phyloP scores from a whole-genome alignment of 2,329 filamentous ascomycete species.

The Knoxdaviesia capensis region DNA sequence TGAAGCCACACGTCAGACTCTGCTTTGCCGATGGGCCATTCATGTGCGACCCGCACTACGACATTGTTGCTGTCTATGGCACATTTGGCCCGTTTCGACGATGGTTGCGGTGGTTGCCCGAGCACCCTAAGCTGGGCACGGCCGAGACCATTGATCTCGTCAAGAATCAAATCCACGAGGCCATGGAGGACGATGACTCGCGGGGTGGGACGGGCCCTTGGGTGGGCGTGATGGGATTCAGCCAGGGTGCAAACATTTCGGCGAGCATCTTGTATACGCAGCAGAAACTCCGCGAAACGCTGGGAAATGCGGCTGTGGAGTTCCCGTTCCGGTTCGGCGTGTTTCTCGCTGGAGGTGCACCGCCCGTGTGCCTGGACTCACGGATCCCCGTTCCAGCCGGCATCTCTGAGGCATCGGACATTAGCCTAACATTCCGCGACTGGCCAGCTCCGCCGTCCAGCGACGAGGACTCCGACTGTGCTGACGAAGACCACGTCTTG shows the following conservation, averaged over 20 bases:
- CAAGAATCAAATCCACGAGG: slow-evolving; percentile 16
- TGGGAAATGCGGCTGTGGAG: slow-evolving; percentile 9
- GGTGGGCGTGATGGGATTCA: slow-evolving; percentile 44
- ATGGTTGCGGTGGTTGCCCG: slow-evolving; percentile 40
- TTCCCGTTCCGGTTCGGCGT: slow-evolving; percentile 38
- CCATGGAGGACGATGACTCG: slow-evolving; percentile 31
- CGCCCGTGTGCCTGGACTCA: slow-evolving; percentile 31
- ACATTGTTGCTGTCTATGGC: slow-evolving; percentile 43
- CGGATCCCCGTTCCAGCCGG: slow-evolving; percentile 8
- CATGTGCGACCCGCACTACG: slow-evolving; percentile 37
- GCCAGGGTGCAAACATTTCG: slow-evolving; percentile 42
- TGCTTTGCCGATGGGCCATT: slow-evolving; percentile 55
- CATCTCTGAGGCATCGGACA: slow-evolving; percentile 10
- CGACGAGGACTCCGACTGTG: slow-evolving; percentile 11
- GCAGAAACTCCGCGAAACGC: slow-evolving; percentile 28
- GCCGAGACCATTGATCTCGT: slow-evolving; percentile 18
- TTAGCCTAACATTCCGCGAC: slow-evolving; percentile 17
- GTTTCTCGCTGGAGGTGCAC: slow-evolving; percentile 39
- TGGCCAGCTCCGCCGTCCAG: slow-evolving; percentile 13
- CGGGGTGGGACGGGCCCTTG: slow-evolving; percentile 31
- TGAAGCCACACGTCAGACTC: slow-evolving; percentile 42
- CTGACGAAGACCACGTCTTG: slow-evolving; percentile 22
- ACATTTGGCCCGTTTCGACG: slow-evolving; percentile 43
- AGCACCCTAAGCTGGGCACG: slow-evolving; percentile 32
- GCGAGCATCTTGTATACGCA: slow-evolving; percentile 39